phyloP scores from a whole-genome alignment of 345 rosid species.

The Salix suchowensis region DNA sequence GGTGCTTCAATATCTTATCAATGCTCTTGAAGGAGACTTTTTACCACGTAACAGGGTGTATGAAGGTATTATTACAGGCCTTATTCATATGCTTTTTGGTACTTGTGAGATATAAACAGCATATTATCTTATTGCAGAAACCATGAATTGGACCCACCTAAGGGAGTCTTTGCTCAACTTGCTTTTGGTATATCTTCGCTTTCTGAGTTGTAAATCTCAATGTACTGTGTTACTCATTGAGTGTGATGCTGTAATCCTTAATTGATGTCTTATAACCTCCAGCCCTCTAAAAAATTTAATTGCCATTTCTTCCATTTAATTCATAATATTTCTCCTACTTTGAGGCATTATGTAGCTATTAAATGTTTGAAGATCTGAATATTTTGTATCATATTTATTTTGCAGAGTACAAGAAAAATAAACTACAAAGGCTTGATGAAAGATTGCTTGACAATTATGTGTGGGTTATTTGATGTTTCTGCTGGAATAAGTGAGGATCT shows the following conservation, averaged over 20 bases:
- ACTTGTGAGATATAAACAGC: background rate
- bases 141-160: slow-evolving; percentile 60
- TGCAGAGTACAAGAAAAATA: slow-evolving; percentile 71
- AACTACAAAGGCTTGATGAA: slow-evolving; percentile 60
- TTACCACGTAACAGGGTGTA: slow-evolving; percentile 40
- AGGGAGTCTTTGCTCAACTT: slow-evolving; percentile 62
- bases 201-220: background rate
- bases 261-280: background rate
- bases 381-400: slow-evolving; percentile 7
- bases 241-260: background rate
- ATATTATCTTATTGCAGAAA: slow-evolving; percentile 46
- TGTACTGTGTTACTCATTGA: background rate
- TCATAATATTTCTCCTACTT: background rate
- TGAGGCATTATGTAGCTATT: background rate
- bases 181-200: slow-evolving; percentile 54
- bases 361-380: background rate
- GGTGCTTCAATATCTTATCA: slow-evolving; percentile 67
- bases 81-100: slow-evolving; percentile 8
- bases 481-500: slow-evolving; percentile 11
- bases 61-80: slow-evolving; percentile 35
- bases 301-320: background rate
- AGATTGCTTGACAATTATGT: slow-evolving; percentile 54
- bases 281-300: background rate
- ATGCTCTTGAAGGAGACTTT: slow-evolving; percentile 64
- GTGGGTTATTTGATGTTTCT: slow-evolving; percentile 36